These are phyloP conservation scores for Ceratocystis lukuohia DNA, from an alignment of 2,329 filamentous ascomycete genomes.

Conservation along the genomic window DNA sequence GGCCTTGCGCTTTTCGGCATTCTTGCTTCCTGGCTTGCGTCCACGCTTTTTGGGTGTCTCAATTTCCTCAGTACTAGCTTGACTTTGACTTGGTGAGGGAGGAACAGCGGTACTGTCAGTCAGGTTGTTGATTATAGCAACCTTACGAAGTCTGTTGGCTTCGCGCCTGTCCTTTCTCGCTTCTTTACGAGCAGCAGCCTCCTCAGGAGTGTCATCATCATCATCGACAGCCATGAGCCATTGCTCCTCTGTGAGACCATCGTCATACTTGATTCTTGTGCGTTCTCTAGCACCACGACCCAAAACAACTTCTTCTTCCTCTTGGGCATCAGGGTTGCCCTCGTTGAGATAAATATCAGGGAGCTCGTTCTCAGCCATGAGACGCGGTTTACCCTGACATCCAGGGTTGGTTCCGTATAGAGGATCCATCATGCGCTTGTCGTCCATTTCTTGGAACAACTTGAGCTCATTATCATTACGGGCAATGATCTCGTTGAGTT, in stretches of 20 bases:
- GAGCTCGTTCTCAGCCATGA: slow-evolving; percentile 77
- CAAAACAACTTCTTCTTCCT: slow-evolving; percentile 57
- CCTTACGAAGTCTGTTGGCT: slow-evolving; percentile 56
- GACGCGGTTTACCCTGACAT: slow-evolving; percentile 55
- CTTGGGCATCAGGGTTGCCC: slow-evolving; percentile 65
- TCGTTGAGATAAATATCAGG: slow-evolving; percentile 90
- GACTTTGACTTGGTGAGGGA: slow-evolving; percentile 61
- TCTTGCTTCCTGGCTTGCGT: slow-evolving; percentile 58
- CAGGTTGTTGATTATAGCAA: slow-evolving; percentile 22
- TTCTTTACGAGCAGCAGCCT: slow-evolving; percentile 79
- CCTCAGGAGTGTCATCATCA: slow-evolving; percentile 86
- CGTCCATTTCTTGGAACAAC: slow-evolving; percentile 72
- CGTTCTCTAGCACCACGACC: slow-evolving; percentile 92
- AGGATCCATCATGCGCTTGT: slow-evolving; percentile 51
- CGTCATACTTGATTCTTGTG: slow-evolving; percentile 88
- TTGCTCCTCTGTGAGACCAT: slow-evolving; percentile 95
- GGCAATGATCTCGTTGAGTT: slow-evolving; percentile 87
- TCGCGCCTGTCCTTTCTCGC: slow-evolving; percentile 70
- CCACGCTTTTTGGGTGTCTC: slow-evolving; percentile 64
- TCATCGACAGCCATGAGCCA: slow-evolving; percentile 98
- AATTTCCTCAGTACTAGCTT: slow-evolving; percentile 66
- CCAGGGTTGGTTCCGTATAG: slow-evolving; percentile 56
- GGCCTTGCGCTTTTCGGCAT: slow-evolving; percentile 74
- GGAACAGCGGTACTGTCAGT: slow-evolving; percentile 28
- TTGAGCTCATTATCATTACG: slow-evolving; percentile 67